phyloP scores from a whole-genome alignment of 805 yeast genomes.

The Suhomyces tanzawaensis region DNA sequence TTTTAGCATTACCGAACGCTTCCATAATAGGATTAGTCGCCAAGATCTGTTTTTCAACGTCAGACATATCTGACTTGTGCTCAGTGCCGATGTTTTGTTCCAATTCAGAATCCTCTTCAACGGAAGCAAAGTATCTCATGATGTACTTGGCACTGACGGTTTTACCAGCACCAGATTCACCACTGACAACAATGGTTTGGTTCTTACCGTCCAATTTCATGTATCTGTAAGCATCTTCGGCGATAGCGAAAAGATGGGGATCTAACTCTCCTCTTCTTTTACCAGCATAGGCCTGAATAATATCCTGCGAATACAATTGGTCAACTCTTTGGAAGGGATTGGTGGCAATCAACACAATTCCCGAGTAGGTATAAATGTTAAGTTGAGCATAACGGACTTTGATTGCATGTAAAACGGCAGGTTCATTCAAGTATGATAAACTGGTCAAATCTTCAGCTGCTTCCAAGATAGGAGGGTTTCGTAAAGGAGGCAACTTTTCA shows the following conservation, averaged over 20 bases:
- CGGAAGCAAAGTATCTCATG: slow-evolving; percentile 96
- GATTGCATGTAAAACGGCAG: slow-evolving; percentile 93
- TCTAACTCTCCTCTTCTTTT: slow-evolving; percentile 91
- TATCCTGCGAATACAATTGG: slow-evolving; percentile 84
- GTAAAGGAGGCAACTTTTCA: slow-evolving; percentile 66
- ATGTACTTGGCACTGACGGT: slow-evolving; percentile 96
- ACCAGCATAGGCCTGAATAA: slow-evolving; percentile 93
- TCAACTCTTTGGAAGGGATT: slow-evolving; percentile 94
- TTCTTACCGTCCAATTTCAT: slow-evolving; percentile 83
- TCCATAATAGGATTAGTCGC: slow-evolving; percentile 98
- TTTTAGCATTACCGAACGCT: slow-evolving; percentile 97
- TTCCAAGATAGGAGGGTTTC: slow-evolving; percentile 90
- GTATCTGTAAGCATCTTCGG: slow-evolving; percentile 94
- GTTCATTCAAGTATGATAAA: slow-evolving; percentile 89
- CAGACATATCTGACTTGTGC: slow-evolving; percentile 66
- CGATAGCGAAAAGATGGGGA: slow-evolving; percentile 96
- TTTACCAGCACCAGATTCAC: slow-evolving; percentile 99
- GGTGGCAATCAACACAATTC: slow-evolving; percentile 93
- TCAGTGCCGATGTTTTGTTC: slow-evolving; percentile 34
- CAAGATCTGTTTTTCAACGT: slow-evolving; percentile 87
- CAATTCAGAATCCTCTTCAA: slow-evolving; percentile 51
- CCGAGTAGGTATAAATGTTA: slow-evolving; percentile 92
- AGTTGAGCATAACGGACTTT: slow-evolving; percentile 84
- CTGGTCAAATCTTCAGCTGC: slow-evolving; percentile 93
- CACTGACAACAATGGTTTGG: slow-evolving; percentile 95